Conservation (phyloP, 768 basidiomycete species). For the Hypholoma fasciculare region DNA sequence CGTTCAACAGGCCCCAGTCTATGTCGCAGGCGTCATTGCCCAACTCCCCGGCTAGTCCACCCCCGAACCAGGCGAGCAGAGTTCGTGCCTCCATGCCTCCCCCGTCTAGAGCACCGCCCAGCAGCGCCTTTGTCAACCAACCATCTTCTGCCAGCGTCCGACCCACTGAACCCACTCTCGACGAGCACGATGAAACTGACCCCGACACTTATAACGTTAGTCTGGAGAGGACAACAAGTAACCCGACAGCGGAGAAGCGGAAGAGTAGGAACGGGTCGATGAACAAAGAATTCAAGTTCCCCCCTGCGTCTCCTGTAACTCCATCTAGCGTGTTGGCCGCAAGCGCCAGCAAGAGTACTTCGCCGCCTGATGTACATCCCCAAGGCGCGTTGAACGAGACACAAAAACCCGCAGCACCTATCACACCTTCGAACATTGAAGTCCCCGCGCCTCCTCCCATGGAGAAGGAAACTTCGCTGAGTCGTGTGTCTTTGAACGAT, state of each 20-base stretch:
- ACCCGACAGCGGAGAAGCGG: conserved; percentile 29
- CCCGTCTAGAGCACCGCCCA: conserved; percentile 50
- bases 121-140: conserved; percentile 40
- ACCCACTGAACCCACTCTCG: conserved; percentile 52
- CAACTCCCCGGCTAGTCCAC: conserved; percentile 39
- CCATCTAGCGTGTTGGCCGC: conserved; percentile 19
- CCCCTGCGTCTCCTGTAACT: conserved; percentile 34
- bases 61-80: conserved; percentile 22
- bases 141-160: conserved; percentile 25
- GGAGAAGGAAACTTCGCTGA: conserved; percentile 61
- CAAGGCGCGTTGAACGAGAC: conserved; percentile 1
- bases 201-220: conserved; percentile 31
- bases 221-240: conserved; percentile 25
- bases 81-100: conserved; percentile 70
- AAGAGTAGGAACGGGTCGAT: conserved; percentile 70
- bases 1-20: conserved; percentile 62
- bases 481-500: conserved; percentile 32
- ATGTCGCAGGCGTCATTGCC: conserved; percentile 71
- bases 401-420: conserved; percentile 25
- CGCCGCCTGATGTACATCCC: conserved; percentile 1
- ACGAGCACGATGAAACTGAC: conserved; percentile 42
- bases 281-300: conserved; percentile 78
- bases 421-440: conserved; percentile 67
- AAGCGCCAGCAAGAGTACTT: conserved; percentile 5
- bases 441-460: conserved; percentile 80